Base-by-base conservation (phyloP, 129 eudicot species). In the Flaveria linearis region DNA sequence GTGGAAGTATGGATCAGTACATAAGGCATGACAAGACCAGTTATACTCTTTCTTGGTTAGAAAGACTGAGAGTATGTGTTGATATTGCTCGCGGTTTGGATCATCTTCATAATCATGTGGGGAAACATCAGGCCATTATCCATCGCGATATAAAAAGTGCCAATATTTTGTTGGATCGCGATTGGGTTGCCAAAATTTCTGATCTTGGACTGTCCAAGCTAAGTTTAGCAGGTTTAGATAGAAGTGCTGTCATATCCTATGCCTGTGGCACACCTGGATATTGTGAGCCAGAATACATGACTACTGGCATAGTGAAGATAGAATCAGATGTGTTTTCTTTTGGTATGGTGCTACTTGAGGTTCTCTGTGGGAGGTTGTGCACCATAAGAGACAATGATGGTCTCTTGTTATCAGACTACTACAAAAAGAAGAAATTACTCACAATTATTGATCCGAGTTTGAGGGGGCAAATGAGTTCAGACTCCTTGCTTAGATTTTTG, bases 121-220 rank as follows among this genome's bases (percentile, higher is more conserved):
- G 60, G 50, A 47, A 69, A 15, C 74, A 69, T 43, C 74, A 69
- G 14, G 25, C 74, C 13, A 45, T 82, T 26, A 71, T 82, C 61
- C 85, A 82, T 56, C 78, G 81, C 2, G 85, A 82, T 50, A 36
- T 81, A 20, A 81, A 81, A 50, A 33, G 72, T 11, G 66, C 81
- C 4, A 82, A 82, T 23, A 53, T 82, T 3, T 46, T 82, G 42
- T 77, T 76, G 9, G 78, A 82, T 64, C 70, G 76, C 23, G 41
- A 71, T 26, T 77, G 74, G 12, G 42, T 41, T 10, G 79, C 86
- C 66, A 82, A 77, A 51, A 69, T 82, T 65, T 77, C 86, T 16
- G 86, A 82, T 77, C 79, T 82, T 55, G 86, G 73, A 42, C n/a
- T 64, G 41, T 74, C 78, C 13, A 74, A 74, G 25, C 22, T 58